Evolutionary conservation across 129 eudicot genomes (phyloP), one percentile per base, ranked within the genome.

Genomic region (Erigeron canadensis): DNA sequence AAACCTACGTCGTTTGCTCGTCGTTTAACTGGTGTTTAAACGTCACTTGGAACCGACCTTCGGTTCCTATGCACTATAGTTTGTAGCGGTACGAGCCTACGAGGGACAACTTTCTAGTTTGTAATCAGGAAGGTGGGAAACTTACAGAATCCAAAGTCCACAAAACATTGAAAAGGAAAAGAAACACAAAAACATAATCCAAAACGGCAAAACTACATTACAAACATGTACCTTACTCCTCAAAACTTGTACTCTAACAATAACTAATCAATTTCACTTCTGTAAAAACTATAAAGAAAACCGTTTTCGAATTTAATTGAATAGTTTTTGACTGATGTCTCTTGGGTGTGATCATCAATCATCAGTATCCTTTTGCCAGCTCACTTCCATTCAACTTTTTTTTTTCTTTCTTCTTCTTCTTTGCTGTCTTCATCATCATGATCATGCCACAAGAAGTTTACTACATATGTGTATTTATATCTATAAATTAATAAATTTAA

Each of bases 91-190:
- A n/a, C n/a, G n/a, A n/a, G n/a, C n/a, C n/a, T n/a, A n/a, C n/a
- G n/a, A n/a, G n/a, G n/a, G n/a, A n/a, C n/a, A n/a, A n/a, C n/a
- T n/a, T n/a, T n/a, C n/a, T n/a, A n/a, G n/a, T n/a, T 51, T 53
- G 58, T 53, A 17, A 53, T 6, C 18, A 7, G 18, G 4, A 22
- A 53, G 23, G 58, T 15, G 76, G 34, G 63, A 22, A 74, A 74
- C 43, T 11, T 11, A 54, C 51, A 64, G 79, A 74, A 64, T 74
- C 79, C 79, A 51, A 74, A 74, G 72, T 65, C 71, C 18, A 34
- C 22, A 63, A 3, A 63, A 16, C 50, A 39, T 57, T 0, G 2
- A 41, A 13, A 10, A 21, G 23, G 23, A 17, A 2, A 34, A 8
- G 10, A 2, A 40, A 56, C 9, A 8, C 45, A 17, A 34, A 66